Conservation (phyloP, 441 rosid species). For the Brassica balearica region DNA sequence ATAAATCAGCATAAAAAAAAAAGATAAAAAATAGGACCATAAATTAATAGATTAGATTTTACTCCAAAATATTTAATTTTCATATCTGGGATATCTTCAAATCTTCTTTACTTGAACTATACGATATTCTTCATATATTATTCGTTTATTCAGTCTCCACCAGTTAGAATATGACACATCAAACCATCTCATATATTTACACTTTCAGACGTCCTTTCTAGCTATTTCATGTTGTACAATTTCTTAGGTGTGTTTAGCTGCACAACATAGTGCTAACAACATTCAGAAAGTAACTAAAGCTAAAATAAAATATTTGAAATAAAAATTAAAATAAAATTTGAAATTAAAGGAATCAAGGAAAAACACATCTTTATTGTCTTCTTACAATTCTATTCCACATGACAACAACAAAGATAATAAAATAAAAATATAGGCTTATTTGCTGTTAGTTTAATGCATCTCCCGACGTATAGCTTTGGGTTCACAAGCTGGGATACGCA, state of each 20-base stretch:
- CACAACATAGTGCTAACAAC: not conserved
- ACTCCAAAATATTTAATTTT: not conserved
- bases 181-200: constrained; percentile 1
- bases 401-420: not conserved
- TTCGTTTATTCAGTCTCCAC: not conserved
- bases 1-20: too few relatives aligned
- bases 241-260: constrained; percentile 3
- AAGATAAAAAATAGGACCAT: too few relatives aligned
- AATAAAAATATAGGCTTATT: not conserved
- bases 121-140: not conserved
- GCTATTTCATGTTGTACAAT: not conserved
- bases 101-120: not conserved
- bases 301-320: not conserved
- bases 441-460: not conserved
- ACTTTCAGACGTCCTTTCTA: not conserved
- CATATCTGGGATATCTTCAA: not conserved
- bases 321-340: not conserved
- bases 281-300: not conserved
- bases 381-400: not conserved
- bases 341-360: not conserved
- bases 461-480: not conserved
- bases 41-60: not conserved
- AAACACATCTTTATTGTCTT: not conserved
- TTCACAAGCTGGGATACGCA: constrained; percentile 11
- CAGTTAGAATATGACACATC: not conserved